Base-by-base conservation (phyloP, 2,329 filamentous ascomycete genomes). In the Aspergillus sp. region DNA sequence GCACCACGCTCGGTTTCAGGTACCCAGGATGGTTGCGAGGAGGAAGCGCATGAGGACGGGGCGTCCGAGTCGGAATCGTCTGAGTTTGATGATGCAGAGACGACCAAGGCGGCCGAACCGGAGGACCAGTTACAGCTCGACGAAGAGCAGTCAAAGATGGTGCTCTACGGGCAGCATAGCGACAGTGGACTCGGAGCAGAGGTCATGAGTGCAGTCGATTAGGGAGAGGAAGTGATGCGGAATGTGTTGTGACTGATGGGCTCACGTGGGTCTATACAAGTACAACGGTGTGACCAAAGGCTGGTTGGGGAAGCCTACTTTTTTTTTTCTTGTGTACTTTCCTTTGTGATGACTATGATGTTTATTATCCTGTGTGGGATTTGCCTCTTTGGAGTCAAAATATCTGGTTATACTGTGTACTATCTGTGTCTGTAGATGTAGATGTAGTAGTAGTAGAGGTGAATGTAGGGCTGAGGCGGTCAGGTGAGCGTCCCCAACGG, bases 101-200 rank as follows among this genome's bases (percentile, higher is more conserved):
- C 42, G 54, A 55, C 49, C 54, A 63, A 60, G 44, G 52, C 47
- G 17, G 55, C 49, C 43, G 58, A 59, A 1, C 26, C 44, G 8
- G 45, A 47, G 11, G 57, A 59, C 52, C 59, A 33, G 51, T 57
- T 32, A 9, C 55, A 59, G 7, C 33, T 57, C 16, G 55, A 60
- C 8, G 58, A 56, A 45, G 52, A 61, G 49, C 55, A 59, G n/a
- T 53, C 60, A 10, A 67, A 67, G 43, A 49, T 69, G 50, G 60
- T 69, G 43, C 54, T 64, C 32, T 64, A 63, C 41, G 63, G 60
- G 14, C 62, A 62, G 6, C 60, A 65, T 33, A 59, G 54, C 52
- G 66, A 69, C 49, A 69, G 64, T 46, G 66, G 62, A 36, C 50
- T 68, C 14, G 66, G 64, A 9, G 59, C 64, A 10, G 66, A 65